A percentile compares a stretch with the other conserved stretches of the same genome.
These are phyloP conservation scores for Vachellia collinsii DNA, from an alignment of 306 rosid genomes.

Conservation along the genomic window DNA sequence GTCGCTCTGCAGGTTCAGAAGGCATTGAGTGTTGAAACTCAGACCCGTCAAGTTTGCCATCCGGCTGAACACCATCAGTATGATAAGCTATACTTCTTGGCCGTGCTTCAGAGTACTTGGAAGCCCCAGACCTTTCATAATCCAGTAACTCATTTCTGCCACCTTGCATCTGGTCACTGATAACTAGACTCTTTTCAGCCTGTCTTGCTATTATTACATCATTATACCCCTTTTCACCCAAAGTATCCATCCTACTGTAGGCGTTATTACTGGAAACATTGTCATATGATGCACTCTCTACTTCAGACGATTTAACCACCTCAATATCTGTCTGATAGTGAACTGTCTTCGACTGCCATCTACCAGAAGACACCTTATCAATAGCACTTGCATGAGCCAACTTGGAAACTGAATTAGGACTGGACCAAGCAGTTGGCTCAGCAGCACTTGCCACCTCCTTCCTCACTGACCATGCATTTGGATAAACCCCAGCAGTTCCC, in stretches of 20 bases:
- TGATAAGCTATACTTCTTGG: slow-evolving; percentile 45
- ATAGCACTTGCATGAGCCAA: slow-evolving; percentile 90
- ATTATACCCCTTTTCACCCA: slow-evolving; percentile 52
- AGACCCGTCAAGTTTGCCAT: slow-evolving; percentile 51
- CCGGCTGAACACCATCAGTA: slow-evolving; percentile 48
- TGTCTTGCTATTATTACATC: slow-evolving; percentile 63
- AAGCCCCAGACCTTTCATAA: slow-evolving; percentile 52
- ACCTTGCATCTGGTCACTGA: slow-evolving; percentile 53
- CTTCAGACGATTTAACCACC: slow-evolving; percentile 56
- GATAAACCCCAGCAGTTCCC: slow-evolving; percentile 53
- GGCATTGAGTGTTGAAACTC: slow-evolving; percentile 52
- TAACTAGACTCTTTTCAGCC: slow-evolving; percentile 55
- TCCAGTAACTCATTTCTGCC: slow-evolving; percentile 62
- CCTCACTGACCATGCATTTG: slow-evolving; percentile 81
- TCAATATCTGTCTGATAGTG: slow-evolving; percentile 66
- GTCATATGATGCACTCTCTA: slow-evolving; percentile 46
- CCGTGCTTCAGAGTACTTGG: slow-evolving; percentile 46
- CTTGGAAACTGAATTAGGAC: slow-evolving; percentile 76
- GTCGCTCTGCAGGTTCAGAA: slow-evolving; percentile 68
- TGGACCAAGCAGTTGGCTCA: slow-evolving; percentile 70
- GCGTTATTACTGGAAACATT: slow-evolving; percentile 43
- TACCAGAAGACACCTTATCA: slow-evolving; percentile 92
- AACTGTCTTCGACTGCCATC: slow-evolving; percentile 83
- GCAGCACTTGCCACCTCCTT: slow-evolving; percentile 65
- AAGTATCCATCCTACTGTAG: slow-evolving; percentile 46